These are phyloP conservation scores for Ligustrum vulgare DNA, from an alignment of 257 asterid species.

Conservation along the genomic window DNA sequence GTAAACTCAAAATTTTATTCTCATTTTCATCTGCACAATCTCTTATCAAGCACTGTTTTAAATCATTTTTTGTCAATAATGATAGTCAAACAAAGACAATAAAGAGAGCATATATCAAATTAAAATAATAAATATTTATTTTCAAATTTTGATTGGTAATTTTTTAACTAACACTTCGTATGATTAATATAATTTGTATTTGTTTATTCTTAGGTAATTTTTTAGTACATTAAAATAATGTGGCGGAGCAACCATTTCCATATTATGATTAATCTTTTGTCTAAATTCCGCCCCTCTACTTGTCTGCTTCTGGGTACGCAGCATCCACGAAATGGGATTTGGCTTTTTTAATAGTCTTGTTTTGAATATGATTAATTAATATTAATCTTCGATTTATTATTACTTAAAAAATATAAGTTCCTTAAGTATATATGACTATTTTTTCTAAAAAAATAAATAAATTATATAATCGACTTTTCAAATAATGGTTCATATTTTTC, in stretches of 20 bases:
- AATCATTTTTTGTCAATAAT: too few relatives aligned
- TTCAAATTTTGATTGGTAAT: constrained; percentile 15
- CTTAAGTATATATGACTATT: background rate
- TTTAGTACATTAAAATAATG: constrained; percentile 27
- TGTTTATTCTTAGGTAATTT: constrained; percentile 24
- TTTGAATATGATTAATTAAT: constrained; percentile 25
- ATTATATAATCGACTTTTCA: background rate
- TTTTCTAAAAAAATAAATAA: background rate
- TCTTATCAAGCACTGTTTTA: too few relatives aligned
- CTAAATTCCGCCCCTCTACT: constrained; percentile 46
- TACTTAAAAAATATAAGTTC: background rate
- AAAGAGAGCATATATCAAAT: constrained; percentile 20
- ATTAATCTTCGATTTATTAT: constrained; percentile 28
- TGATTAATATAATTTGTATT: constrained; percentile 37
- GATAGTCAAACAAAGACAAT: background rate
- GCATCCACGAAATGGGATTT: constrained; percentile 45
- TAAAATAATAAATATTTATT: constrained; percentile 5
- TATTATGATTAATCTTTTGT: constrained; percentile 31
- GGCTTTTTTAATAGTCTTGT: constrained; percentile 24
- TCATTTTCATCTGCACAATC: too few relatives aligned
- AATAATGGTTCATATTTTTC: background rate
- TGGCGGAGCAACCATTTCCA: constrained; percentile 58
- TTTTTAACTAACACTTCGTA: constrained; percentile 20
- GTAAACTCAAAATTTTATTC: too few relatives aligned
- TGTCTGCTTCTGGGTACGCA: constrained; percentile 51